Percentiles rank a stretch among this genome's conserved stretches.
Evolutionary conservation across 2,329 filamentous ascomycete species (phyloP).

Genomic region (Aureobasidium musti): DNA sequence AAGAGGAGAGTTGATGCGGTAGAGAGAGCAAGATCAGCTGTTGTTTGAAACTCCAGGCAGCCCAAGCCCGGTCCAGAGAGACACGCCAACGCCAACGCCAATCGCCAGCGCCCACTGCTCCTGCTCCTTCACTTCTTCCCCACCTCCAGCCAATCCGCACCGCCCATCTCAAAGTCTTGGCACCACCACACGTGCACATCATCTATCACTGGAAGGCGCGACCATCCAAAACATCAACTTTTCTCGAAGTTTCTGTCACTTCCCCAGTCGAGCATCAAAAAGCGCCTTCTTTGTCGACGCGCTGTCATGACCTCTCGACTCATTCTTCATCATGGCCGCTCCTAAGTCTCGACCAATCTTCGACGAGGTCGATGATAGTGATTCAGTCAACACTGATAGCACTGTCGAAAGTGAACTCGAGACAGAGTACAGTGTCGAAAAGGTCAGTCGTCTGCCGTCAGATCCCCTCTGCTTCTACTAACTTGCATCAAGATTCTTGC

Average conservation of each 20-base stretch:
- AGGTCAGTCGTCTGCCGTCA: not conserved
- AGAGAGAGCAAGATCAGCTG: slow-evolving; percentile 20
- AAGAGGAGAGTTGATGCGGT: not conserved
- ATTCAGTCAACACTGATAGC: slow-evolving; percentile 30
- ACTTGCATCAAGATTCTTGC: slow-evolving; percentile 34
- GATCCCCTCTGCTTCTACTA: not conserved
- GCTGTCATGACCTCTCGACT: not conserved
- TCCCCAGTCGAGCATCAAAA: not conserved
- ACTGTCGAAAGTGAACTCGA: slow-evolving; percentile 34
- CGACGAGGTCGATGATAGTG: slow-evolving; percentile 20
- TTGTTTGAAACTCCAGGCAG: slow-evolving; percentile 25
- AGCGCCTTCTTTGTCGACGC: not conserved
- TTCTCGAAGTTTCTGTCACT: not conserved
- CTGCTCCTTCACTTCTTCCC: slow-evolving; percentile 17
- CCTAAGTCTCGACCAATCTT: slow-evolving; percentile 1
- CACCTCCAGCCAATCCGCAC: not conserved
- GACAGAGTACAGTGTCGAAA: slow-evolving; percentile 39
- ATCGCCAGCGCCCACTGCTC: slow-evolving; percentile 2
- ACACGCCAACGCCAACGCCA: slow-evolving; percentile 8
- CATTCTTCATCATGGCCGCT: not conserved
- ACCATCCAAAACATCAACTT: not conserved
- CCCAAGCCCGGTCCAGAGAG: slow-evolving; percentile 15
- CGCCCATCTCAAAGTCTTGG: not conserved
- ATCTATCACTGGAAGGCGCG: not conserved
- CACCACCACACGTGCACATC: not conserved